phyloP scores from a whole-genome alignment of 2,329 filamentous ascomycete species.

The Nemania sp. region DNA sequence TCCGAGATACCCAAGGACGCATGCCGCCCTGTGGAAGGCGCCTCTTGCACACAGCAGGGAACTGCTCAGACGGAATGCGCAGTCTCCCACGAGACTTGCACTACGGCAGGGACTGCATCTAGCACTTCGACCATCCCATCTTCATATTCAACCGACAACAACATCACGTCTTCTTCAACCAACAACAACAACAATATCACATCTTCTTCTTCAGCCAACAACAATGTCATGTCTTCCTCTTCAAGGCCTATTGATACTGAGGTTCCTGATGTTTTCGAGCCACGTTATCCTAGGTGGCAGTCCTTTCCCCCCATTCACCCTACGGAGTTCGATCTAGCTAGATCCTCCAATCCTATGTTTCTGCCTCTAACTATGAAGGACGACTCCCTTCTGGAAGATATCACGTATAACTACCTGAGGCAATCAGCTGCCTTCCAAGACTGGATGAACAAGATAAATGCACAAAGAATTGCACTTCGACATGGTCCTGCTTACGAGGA shows the following conservation, averaged over 20 bases:
- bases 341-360: not conserved
- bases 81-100: conserved; percentile 3
- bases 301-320: conserved; percentile 33
- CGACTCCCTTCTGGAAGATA: conserved; percentile 1
- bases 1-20: conserved; percentile 8
- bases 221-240: not conserved
- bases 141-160: not conserved
- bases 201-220: conserved; percentile 1
- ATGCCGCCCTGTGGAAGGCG: not conserved
- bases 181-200: not conserved
- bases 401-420: conserved; percentile 32
- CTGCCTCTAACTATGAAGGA: no score
- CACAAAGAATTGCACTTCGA: conserved; percentile 30
- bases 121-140: conserved; percentile 25
- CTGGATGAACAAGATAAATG: conserved; percentile 37
- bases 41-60: conserved; percentile 1
- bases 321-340: conserved; percentile 22
- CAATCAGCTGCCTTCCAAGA: conserved; percentile 37
- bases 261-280: conserved; percentile 21
- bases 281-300: conserved; percentile 31
- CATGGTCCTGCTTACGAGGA: conserved; percentile 22
- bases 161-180: not conserved
- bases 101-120: not conserved
- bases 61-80: not conserved
- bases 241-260: conserved; percentile 11